A percentile compares a stretch with the other conserved stretches of the same genome.
phyloP scores from a whole-genome alignment of 2,329 filamentous ascomycete genomes.

The Hypoxylon sp. region DNA sequence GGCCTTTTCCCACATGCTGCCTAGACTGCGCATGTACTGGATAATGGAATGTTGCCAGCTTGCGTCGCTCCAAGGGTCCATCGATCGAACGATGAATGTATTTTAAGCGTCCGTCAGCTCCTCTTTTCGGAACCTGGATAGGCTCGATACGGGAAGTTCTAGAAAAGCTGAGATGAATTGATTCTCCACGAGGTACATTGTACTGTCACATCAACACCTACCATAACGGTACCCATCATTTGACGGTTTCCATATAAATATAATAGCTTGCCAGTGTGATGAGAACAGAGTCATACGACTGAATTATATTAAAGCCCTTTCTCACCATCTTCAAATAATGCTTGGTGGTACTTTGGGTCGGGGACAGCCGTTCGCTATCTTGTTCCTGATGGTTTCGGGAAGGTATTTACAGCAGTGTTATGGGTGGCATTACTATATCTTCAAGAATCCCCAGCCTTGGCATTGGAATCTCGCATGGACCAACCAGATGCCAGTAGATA shows the following conservation, averaged over 20 bases:
- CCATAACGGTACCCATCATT: background rate
- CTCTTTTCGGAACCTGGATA: slow-evolving; percentile 12
- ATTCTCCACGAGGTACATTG: background rate
- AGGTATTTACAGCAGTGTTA: background rate
- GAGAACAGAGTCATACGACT: slow-evolving; percentile 21
- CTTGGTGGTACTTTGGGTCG: slow-evolving; percentile 4
- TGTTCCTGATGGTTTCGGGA: slow-evolving; percentile 8
- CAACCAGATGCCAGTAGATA: slow-evolving; percentile 27
- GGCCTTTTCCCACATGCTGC: background rate
- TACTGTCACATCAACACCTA: background rate
- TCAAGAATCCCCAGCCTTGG: slow-evolving; percentile 11
- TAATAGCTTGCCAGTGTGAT: slow-evolving; percentile 6
- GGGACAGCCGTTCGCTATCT: slow-evolving; percentile 7
- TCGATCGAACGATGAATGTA: slow-evolving; percentile 16
- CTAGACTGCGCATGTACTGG: no score
- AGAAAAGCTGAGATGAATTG: slow-evolving; percentile 15
- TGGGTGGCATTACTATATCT: background rate
- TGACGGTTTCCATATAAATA: background rate
- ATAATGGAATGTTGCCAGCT: slow-evolving; percentile 36
- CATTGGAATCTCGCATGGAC: slow-evolving; percentile 11
- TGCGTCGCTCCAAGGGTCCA: slow-evolving; percentile 26
- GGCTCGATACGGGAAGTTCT: slow-evolving; percentile 24
- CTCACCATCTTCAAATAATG: no score
- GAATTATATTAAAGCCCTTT: slow-evolving; percentile 21
- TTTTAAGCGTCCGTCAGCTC: no score